Percentiles rank a stretch among this genome's conserved stretches.
Conservation (phyloP, 2,329 filamentous ascomycete genomes). For the Erysiphe neolycopersici region DNA sequence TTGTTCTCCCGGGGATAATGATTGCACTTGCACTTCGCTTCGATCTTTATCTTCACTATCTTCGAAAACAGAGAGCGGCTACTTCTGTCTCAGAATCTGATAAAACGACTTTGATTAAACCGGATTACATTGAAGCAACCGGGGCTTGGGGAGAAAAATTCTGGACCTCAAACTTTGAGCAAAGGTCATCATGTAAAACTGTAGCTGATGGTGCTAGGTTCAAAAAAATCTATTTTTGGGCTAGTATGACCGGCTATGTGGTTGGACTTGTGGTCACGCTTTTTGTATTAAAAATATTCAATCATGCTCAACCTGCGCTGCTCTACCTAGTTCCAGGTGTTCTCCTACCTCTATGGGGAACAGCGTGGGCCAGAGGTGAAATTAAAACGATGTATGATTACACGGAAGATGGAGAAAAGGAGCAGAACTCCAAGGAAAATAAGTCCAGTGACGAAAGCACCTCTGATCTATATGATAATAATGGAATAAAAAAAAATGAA, state of each 20-base stretch:
- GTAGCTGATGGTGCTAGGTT: slow-evolving; percentile 22
- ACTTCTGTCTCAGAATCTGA: slow-evolving; percentile 8
- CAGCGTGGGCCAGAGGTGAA: slow-evolving; percentile 45
- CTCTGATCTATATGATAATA: slow-evolving; percentile 1
- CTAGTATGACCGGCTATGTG: slow-evolving; percentile 50
- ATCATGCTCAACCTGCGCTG: slow-evolving; percentile 69
- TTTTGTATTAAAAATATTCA: slow-evolving; percentile 46
- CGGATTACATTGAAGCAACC: slow-evolving; percentile 29
- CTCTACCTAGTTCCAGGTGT: slow-evolving; percentile 82
- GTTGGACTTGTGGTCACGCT: slow-evolving; percentile 54
- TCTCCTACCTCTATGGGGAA: slow-evolving; percentile 46
- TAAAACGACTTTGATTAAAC: slow-evolving; percentile 17
- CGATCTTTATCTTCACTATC: slow-evolving; percentile 66
- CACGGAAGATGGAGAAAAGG: slow-evolving; percentile 38
- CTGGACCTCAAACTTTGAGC: slow-evolving; percentile 27
- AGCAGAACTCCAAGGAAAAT: slow-evolving; percentile 14
- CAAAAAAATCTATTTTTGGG: slow-evolving; percentile 62
- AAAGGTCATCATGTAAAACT: slow-evolving; percentile 8
- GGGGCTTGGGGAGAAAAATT: slow-evolving; percentile 63
- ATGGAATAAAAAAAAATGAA: neutral
- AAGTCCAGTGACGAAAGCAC: slow-evolving; percentile 1
- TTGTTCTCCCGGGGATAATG: slow-evolving; percentile 77
- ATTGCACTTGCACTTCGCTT: slow-evolving; percentile 74
- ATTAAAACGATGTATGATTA: slow-evolving; percentile 53
- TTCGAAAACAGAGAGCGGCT: slow-evolving; percentile 26